A percentile compares a stretch with the other conserved stretches of the same genome.
Conservation (phyloP, 768 basidiomycete species). For the Tremella fuciformis region DNA sequence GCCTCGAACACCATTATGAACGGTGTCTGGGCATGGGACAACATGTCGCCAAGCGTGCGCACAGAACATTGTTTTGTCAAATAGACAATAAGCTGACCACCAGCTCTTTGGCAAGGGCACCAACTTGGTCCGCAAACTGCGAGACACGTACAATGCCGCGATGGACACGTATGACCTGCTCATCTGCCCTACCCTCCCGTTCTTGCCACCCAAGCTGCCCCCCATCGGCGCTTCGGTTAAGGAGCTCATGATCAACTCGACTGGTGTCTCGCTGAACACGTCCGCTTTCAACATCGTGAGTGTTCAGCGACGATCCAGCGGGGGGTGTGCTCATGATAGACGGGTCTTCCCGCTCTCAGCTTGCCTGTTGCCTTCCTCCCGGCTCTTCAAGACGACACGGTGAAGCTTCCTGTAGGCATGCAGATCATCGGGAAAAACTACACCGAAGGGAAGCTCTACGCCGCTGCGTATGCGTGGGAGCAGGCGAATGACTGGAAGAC, state of each 20-base stretch:
- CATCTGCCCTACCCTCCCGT: constrained; percentile 52
- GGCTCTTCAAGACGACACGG: constrained; percentile 8
- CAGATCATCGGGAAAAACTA: constrained; percentile 54
- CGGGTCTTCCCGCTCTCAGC: constrained; percentile 55
- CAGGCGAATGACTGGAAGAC: constrained; percentile 24
- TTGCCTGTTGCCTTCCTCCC: constrained; percentile 55
- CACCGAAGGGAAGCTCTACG: constrained; percentile 36
- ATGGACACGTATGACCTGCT: constrained; percentile 51
- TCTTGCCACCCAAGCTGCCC: constrained; percentile 20
- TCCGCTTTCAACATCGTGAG: constrained; percentile 30
- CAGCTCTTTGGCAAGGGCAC: constrained; percentile 51
- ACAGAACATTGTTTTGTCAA: neutral
- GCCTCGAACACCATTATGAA: constrained; percentile 25
- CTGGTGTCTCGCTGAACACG: constrained; percentile 37
- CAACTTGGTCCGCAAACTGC: constrained; percentile 54
- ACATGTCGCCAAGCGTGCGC: constrained; percentile 31
- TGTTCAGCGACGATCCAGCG: neutral
- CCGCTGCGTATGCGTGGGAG: constrained; percentile 39
- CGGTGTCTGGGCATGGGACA: constrained; percentile 25
- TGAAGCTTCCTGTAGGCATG: constrained; percentile 55
- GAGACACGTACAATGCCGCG: constrained; percentile 51
- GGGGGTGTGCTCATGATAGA: constrained; percentile 6
- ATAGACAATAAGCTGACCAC: neutral
- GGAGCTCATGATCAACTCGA: constrained; percentile 37
- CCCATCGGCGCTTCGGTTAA: constrained; percentile 37